Evolutionary conservation across 805 yeast species (phyloP).

Genomic region (Yarrowia osloensis): DNA sequence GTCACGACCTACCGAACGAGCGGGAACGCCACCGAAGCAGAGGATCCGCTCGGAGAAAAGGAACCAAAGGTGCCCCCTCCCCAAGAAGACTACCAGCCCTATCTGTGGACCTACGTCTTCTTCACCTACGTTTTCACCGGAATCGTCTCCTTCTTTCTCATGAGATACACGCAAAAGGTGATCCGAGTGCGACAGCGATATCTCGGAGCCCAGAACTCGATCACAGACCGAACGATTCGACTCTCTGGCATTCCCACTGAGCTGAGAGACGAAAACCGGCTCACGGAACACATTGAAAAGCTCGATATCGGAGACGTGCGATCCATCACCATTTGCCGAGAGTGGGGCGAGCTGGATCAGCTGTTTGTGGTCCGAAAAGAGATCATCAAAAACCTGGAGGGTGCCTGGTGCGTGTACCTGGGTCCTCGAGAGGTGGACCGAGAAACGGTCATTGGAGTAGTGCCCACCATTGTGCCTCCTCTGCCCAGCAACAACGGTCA

Average conservation of each 20-base stretch:
- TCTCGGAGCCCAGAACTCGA: conserved; percentile 81
- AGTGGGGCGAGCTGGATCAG: conserved; percentile 75
- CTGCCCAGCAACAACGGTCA: not conserved
- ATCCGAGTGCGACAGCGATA: conserved; percentile 77
- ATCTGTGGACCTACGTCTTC: conserved; percentile 81
- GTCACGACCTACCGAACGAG: not conserved
- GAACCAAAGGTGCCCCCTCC: not conserved
- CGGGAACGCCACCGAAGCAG: not conserved
- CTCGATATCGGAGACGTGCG: conserved; percentile 80
- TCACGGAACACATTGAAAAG: conserved; percentile 73
- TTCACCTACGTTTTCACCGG: conserved; percentile 86
- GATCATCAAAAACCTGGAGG: conserved; percentile 62
- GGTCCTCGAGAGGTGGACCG: conserved; percentile 40
- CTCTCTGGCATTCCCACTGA: conserved; percentile 86
- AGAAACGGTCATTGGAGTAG: conserved; percentile 6
- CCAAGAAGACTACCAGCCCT: conserved; percentile 54
- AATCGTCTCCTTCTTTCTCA: conserved; percentile 59
- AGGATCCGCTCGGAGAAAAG: not conserved
- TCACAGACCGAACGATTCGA: conserved; percentile 88
- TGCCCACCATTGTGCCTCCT: not conserved
- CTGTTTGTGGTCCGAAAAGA: conserved; percentile 61
- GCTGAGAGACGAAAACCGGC: conserved; percentile 66
- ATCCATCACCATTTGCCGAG: conserved; percentile 75
- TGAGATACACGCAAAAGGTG: conserved; percentile 70
- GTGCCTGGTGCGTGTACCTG: conserved; percentile 69